Percentiles rank a stretch among this genome's conserved stretches.
Evolutionary conservation across 768 basidiomycete species (phyloP).

Genomic region (Psilocybe sp.): DNA sequence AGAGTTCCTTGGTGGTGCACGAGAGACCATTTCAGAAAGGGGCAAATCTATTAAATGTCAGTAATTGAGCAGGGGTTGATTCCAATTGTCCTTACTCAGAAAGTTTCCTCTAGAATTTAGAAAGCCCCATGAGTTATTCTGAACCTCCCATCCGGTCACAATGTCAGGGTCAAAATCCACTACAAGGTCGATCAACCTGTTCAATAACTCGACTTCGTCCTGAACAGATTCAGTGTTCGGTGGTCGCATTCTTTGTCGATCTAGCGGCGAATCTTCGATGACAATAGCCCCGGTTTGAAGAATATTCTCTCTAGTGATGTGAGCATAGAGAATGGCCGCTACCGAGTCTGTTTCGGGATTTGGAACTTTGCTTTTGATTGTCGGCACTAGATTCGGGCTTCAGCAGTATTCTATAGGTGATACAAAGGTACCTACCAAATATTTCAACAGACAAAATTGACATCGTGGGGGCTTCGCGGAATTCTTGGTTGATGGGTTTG

Average conservation of each 20-base stretch:
- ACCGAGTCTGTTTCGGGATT: slow-evolving; percentile 68
- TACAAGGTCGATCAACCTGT: slow-evolving; percentile 71
- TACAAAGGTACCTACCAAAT: slow-evolving; percentile 57
- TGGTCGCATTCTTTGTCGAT: slow-evolving; percentile 39
- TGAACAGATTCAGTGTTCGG: slow-evolving; percentile 51
- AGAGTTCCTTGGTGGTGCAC: slow-evolving; percentile 55
- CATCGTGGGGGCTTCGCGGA: slow-evolving; percentile 71
- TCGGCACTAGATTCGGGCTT: slow-evolving; percentile 46
- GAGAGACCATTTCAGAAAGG: slow-evolving; percentile 68
- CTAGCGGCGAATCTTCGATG: slow-evolving; percentile 37
- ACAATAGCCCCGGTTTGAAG: slow-evolving; percentile 51
- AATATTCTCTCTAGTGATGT: slow-evolving; percentile 40
- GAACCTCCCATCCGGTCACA: slow-evolving; percentile 89
- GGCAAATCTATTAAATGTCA: slow-evolving; percentile 55
- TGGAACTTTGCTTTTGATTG: slow-evolving; percentile 56
- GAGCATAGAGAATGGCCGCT: slow-evolving; percentile 70
- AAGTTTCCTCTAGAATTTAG: slow-evolving; percentile 60
- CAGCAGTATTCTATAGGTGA: neutral
- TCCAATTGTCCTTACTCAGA: slow-evolving; percentile 43
- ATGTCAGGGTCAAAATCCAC: slow-evolving; percentile 87
- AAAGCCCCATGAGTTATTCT: slow-evolving; percentile 89
- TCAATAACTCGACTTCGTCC: slow-evolving; percentile 79
- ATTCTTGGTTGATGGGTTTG: slow-evolving; percentile 5
- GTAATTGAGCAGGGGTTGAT: neutral
- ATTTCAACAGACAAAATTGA: slow-evolving; percentile 80